Conservation (phyloP, 768 basidiomycete species). For the Astraeus odoratus region DNA sequence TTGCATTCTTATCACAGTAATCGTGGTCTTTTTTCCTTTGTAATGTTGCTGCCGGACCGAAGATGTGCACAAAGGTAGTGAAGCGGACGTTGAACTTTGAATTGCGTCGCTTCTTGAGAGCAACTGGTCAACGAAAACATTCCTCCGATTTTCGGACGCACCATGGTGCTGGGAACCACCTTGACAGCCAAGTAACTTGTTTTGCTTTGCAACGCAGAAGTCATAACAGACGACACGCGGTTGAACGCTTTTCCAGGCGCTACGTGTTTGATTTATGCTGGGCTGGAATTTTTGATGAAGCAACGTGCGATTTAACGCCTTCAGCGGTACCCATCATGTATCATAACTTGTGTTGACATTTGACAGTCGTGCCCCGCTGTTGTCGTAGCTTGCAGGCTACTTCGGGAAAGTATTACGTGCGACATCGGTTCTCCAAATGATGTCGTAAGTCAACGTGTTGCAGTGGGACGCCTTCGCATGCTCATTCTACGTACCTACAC, state of each 20-base stretch:
- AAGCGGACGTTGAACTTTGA: background rate
- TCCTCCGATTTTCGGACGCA: background rate
- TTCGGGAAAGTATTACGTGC: background rate
- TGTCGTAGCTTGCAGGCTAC: no score
- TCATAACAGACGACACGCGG: background rate
- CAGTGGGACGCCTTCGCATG: no score
- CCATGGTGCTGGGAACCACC: background rate
- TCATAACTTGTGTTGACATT: background rate
- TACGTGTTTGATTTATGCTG: slow-evolving; percentile 1
- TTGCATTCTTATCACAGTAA: slow-evolving; percentile 14
- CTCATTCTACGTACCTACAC: no score
- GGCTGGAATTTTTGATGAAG: background rate
- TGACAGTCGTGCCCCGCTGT: background rate
- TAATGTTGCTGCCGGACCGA: background rate
- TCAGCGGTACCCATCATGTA: background rate
- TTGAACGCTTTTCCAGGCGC: background rate
- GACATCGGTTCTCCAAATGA: no score
- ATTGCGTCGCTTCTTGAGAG: background rate
- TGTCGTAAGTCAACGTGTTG: no score
- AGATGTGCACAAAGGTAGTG: background rate
- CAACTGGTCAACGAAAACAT: background rate
- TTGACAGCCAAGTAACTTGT: background rate
- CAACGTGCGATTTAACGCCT: background rate
- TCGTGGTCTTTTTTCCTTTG: slow-evolving; percentile 7
- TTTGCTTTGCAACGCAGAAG: background rate